phyloP scores from a whole-genome alignment of 1,139 yeast genomes.

The Hanseniaspora sp. region DNA sequence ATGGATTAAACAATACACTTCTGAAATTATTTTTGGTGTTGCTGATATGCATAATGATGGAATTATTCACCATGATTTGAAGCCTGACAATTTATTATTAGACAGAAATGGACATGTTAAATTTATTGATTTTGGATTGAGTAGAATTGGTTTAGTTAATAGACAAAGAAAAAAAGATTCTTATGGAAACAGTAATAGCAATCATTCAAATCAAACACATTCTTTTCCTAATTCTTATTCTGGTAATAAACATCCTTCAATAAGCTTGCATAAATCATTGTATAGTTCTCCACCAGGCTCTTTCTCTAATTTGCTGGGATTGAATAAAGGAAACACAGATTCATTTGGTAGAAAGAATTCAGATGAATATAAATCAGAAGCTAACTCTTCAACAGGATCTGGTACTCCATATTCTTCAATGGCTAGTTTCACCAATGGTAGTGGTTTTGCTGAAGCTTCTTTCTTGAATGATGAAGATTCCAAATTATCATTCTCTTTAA shows the following conservation, averaged over 20 bases:
- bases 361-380: not conserved
- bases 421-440: slow-evolving; percentile 16
- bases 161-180: slow-evolving; percentile 41
- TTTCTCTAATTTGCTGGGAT: slow-evolving; percentile 2
- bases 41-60: slow-evolving; percentile 80
- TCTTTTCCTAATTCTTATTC: slow-evolving; percentile 6
- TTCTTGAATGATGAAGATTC: slow-evolving; percentile 26
- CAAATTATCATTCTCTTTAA: slow-evolving; percentile 25
- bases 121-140: slow-evolving; percentile 87
- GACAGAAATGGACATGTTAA: slow-evolving; percentile 82
- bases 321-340: not conserved
- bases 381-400: not conserved
- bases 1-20: slow-evolving; percentile 80
- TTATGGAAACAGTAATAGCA: not conserved
- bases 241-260: slow-evolving; percentile 17
- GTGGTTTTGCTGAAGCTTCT: slow-evolving; percentile 35
- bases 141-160: slow-evolving; percentile 78
- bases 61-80: slow-evolving; percentile 85
- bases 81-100: slow-evolving; percentile 85
- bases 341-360: not conserved
- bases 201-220: not conserved
- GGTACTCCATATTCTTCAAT: not conserved
- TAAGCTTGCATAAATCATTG: slow-evolving; percentile 18
- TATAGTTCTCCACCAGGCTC: slow-evolving; percentile 7
- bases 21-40: slow-evolving; percentile 85